Evolutionary conservation across 2,329 filamentous ascomycete genomes (phyloP), one percentile per base, ranked within the genome.

Genomic region (Calycina herbarum): DNA sequence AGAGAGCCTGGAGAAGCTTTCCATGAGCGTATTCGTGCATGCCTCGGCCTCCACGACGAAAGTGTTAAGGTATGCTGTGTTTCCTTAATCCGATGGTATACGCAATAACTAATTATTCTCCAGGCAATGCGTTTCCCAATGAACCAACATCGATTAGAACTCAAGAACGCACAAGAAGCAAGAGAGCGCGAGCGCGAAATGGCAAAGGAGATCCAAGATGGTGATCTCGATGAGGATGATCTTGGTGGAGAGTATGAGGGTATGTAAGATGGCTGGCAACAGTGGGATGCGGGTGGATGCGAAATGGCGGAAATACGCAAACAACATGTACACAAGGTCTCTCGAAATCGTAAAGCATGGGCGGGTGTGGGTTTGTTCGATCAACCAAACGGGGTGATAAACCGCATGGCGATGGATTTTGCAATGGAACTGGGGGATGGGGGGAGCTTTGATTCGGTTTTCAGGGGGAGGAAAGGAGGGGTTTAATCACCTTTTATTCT

Each of bases 121-220:
- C 58, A 94, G 92, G 94, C 95, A 31, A 99, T 99, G 95, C 89
- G 95, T 64, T 99, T 98, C 81, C 95, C 95, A 2, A 98, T 98
- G 94, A 97, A 99, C 82, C 95, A 98, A 79, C 95, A 99, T 80
- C 88, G 95, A 20, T 84, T 98, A 64, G 95, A 99, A 80, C 85
- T 99, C 64, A 98, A 97, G 86, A 98, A 96, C 74, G 95, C 95
- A 0, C 94, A 98, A 79, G 96, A 99, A 80, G 95, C 95, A n/a
- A 87, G 95, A 61, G 95, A 99, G 79, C 86, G 95, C 24, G 95
- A 99, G 83, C 87, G 95, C 20, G 95, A 99, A 80, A 88, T 99
- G 84, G 95, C 94, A 69, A 98, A 98, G 85, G 95, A 99, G 83
- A 98, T 99, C 76, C 93, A 97, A 79, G 95, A 98, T 72, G 95